Evolutionary conservation across 2,329 filamentous ascomycete genomes (phyloP).

Genomic region (Truncatella angustata): DNA sequence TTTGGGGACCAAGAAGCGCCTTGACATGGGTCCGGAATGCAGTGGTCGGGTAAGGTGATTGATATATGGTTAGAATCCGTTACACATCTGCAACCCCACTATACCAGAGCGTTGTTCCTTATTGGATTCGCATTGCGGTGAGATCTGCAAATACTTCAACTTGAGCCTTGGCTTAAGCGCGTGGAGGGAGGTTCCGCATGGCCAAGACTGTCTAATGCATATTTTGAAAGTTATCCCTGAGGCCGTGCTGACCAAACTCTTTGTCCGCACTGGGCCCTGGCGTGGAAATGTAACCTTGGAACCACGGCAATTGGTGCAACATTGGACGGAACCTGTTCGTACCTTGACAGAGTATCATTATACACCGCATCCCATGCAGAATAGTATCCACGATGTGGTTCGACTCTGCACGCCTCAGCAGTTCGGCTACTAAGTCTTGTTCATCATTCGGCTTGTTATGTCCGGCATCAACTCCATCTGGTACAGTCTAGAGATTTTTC

Average conservation of each 20-base stretch:
- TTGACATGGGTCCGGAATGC: no score
- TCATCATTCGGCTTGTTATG: background rate
- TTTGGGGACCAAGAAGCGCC: no score
- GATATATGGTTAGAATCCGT: no score
- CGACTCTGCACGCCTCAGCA: background rate
- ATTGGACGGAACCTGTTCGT: background rate
- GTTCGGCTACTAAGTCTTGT: background rate
- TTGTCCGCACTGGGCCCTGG: background rate
- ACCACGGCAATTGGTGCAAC: background rate
- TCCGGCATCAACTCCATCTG: background rate
- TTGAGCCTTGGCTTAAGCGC: background rate
- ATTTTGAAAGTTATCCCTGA: background rate
- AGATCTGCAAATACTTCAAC: background rate
- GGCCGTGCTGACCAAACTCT: conserved; percentile 1
- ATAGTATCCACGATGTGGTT: background rate
- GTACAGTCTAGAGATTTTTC: background rate
- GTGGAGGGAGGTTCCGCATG: background rate
- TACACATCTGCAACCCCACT: no score
- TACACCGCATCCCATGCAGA: background rate
- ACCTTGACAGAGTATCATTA: background rate
- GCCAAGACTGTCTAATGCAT: conserved; percentile 5
- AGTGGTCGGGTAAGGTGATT: no score
- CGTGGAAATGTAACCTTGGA: background rate
- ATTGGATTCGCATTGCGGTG: background rate
- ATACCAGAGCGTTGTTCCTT: no score